A percentile compares a stretch with the other conserved stretches of the same genome.
phyloP scores from a whole-genome alignment of 1,284 basidiomycete genomes.

The Trametes polyzona region DNA sequence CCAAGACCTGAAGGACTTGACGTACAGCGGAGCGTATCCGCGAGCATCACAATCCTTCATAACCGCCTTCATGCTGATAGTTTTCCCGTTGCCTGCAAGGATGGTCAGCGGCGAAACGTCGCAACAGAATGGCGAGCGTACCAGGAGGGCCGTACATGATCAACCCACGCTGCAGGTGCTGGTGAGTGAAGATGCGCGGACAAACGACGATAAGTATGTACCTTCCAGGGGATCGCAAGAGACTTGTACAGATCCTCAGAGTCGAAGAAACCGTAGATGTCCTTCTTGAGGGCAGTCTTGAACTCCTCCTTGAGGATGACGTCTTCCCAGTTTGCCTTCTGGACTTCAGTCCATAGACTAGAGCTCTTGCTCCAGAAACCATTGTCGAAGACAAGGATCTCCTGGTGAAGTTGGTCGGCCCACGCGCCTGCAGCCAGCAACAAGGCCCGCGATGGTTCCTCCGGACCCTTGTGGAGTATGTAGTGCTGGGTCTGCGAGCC shows the following conservation, averaged over 20 bases:
- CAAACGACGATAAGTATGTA: constrained; percentile 26
- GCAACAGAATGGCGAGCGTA: constrained; percentile 26
- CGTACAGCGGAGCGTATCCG: constrained; percentile 73
- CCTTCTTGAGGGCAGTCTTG: constrained; percentile 69
- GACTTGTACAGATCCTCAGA: constrained; percentile 73
- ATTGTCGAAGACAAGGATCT: constrained; percentile 78
- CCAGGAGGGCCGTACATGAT: constrained; percentile 78
- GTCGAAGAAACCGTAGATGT: constrained; percentile 78
- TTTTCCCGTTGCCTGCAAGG: constrained; percentile 77
- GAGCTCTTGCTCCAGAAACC: constrained; percentile 69
- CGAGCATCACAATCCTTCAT: constrained; percentile 67
- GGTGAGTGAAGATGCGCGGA: not conserved
- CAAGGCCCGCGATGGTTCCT: constrained; percentile 55
- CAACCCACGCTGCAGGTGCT: constrained; percentile 58
- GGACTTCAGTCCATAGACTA: constrained; percentile 67
- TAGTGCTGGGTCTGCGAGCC: constrained; percentile 44
- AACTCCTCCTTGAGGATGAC: constrained; percentile 76
- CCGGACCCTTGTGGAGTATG: constrained; percentile 64
- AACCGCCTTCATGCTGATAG: constrained; percentile 77
- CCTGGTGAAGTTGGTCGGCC: constrained; percentile 58
- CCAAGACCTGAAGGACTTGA: constrained; percentile 70
- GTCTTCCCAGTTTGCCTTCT: constrained; percentile 75
- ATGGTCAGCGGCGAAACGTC: not conserved
- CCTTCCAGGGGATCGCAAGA: constrained; percentile 83
- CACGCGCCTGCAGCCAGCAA: constrained; percentile 58